Base-by-base conservation (phyloP, 805 yeast genomes). In the Starmera amethionina region DNA sequence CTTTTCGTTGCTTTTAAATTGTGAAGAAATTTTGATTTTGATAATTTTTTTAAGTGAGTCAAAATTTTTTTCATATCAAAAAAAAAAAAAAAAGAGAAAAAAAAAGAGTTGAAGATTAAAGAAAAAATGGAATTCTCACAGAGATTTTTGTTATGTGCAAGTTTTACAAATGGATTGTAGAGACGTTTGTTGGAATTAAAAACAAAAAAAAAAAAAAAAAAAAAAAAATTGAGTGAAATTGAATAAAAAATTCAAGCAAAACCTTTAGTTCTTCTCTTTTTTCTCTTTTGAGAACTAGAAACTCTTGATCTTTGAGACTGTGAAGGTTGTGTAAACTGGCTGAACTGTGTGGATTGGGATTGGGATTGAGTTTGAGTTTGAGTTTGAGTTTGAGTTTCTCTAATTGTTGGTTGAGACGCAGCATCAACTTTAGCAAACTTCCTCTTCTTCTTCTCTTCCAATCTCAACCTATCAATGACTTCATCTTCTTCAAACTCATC, bases 181-280 rank as follows among this genome's bases (percentile, higher is more conserved):
- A 16, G 18, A 16, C 18, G n/a, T n/a, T n/a, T n/a, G n/a, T n/a
- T n/a, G n/a, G n/a, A n/a, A n/a, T n/a, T n/a, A n/a, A n/a, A 30
- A 30, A 8, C n/a, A 10, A 30, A 7, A 12, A 30, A 8, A 30
- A 32, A n/a, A n/a, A n/a, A n/a, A n/a, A n/a, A n/a, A n/a, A n/a
- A n/a, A n/a, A n/a, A n/a, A n/a, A n/a, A n/a, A n/a, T n/a, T n/a
- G n/a, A n/a, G n/a, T n/a, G n/a, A n/a, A n/a, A n/a, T n/a, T n/a
- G n/a, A n/a, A n/a, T n/a, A n/a, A n/a, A n/a, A n/a, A 32, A 16
- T 13, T 30, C 14, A 36, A 19, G 30, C 55, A 40, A 53, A 53
- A 4, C 57, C 57, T 32, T 45, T 44, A 27, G 46, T 40, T 50
- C 35, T 42, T 49, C 34, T 44, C 47, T 39, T 41, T 50, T 35